Base-by-base conservation (phyloP, 164 flowering plant genomes). In the Dillenia turbinata region DNA sequence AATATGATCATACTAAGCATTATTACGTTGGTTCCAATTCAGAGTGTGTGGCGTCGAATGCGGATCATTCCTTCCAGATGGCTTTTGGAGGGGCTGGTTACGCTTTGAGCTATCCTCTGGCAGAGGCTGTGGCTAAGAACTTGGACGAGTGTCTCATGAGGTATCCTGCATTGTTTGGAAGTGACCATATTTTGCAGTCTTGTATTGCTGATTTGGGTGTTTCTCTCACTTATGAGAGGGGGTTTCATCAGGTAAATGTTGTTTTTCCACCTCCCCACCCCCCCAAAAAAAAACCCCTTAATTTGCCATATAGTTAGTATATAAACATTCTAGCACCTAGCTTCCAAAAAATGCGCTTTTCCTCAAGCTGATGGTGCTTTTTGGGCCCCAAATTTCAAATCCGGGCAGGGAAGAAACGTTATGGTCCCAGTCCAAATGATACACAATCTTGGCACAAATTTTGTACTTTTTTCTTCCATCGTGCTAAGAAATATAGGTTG, bases 1-100 rank as follows among this genome's bases (percentile, higher is more conserved):
- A 59, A 59, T 83, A 79, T 55, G 91, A 88, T 62, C 87, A 88
- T 56, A 76, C 59, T 5, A 80, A 84, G 70, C 76, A 79, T 66
- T 68, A 40, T n/a, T 88, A 87, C 49, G 68, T 87, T 16, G 93
- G 93, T 16, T 53, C 60, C 40, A 74, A 69, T 15, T 81, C 88
- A 0, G 93, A 87, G 54, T 45, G 72, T 57, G 55, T 80, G 1
- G 52, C 49, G 17, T 75, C 85, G 2, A 85, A 88, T 54, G 46
- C 49, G 0, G 74, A 69, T 43, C 62, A 70, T 60, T 81, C 90
- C 2, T 88, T 78, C 24, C 70, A 74, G 2, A 83, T 83, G 85
- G 96, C 80, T 0, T 88, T 77, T 69, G 88, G 92, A 4, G 96
- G 96, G 12, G 96, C 72, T 15, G 90, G 90, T 0, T 79, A 71